These are phyloP conservation scores for Boeremia lycopersici DNA, from an alignment of 2,329 filamentous ascomycete species.

Conservation along the genomic window DNA sequence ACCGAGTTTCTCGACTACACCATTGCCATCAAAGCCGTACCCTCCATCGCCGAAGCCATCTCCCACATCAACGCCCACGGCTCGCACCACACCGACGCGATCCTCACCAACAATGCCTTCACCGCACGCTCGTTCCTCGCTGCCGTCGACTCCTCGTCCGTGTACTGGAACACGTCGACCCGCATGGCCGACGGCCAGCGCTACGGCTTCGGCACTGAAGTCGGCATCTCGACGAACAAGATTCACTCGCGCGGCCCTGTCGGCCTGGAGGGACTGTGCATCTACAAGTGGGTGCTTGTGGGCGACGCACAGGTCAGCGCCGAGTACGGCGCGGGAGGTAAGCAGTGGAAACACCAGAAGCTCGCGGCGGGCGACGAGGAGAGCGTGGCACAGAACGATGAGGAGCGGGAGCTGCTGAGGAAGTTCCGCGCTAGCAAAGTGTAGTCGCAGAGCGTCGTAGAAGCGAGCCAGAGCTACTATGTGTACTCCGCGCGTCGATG, in stretches of 20 bases:
- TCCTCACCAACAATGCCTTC: slow-evolving; percentile 72
- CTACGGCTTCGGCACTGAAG: slow-evolving; percentile 96
- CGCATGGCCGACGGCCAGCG: slow-evolving; percentile 96
- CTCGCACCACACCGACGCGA: slow-evolving; percentile 92
- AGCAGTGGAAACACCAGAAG: slow-evolving; percentile 62
- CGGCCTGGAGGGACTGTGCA: slow-evolving; percentile 90
- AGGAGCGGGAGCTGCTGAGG: slow-evolving; percentile 43
- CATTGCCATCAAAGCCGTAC: slow-evolving; percentile 81
- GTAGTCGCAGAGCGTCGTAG: neutral
- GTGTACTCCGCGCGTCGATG: neutral
- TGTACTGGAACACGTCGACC: slow-evolving; percentile 96
- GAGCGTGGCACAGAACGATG: slow-evolving; percentile 37
- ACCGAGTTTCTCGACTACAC: slow-evolving; percentile 89
- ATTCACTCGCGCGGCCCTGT: slow-evolving; percentile 94
- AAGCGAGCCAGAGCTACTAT: no score
- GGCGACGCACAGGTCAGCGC: slow-evolving; percentile 83
- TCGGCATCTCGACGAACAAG: slow-evolving; percentile 98
- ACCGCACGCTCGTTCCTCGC: slow-evolving; percentile 83
- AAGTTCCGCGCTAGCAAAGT: slow-evolving; percentile 34
- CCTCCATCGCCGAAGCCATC: slow-evolving; percentile 70
- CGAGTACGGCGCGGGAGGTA: slow-evolving; percentile 68
- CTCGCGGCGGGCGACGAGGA: slow-evolving; percentile 48
- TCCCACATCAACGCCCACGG: slow-evolving; percentile 90
- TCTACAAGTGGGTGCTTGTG: slow-evolving; percentile 93
- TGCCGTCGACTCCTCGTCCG: slow-evolving; percentile 84